Base-by-base conservation (phyloP, 2,329 filamentous ascomycete genomes). In the Ophiosphaerella narmari region DNA sequence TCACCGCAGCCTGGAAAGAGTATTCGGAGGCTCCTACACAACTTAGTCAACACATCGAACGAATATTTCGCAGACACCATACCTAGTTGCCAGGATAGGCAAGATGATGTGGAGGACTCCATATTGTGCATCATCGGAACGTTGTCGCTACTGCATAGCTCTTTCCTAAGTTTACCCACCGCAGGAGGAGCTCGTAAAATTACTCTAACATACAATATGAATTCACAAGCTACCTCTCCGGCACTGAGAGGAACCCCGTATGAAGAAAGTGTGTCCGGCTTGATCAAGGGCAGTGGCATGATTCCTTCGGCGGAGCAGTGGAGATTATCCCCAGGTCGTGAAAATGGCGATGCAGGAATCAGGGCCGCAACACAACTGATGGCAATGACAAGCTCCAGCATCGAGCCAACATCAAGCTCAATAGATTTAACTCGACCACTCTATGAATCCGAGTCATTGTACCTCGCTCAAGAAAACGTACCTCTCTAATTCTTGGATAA, bases 91-190 rank as follows among this genome's bases (percentile, higher is more conserved):
- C 32, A 11, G 14, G 40, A 23, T 21, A 45, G 57, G 44, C 44
- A 31, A 5, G 47, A 45, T 11, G 43, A 58, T 45, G 55, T 65
- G 11, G 55, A 63, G 14, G 57, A 65, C 35, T 55, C 50, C 32
- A 48, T 62, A 5, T 39, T 63, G 50, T 59, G 52, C 32, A 63
- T 60, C 14, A 33, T 65, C n/a, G 59, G 59, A 1, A 41, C 43
- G 6, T 61, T 57, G 59, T 40, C 52, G 2, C 54, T 59, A 46
- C 48, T 64, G 35, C 41, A 57, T 33, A 61, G 52, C 42, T 61
- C 55, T 5, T 62, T 64, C 31, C 43, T 50, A 5, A 39, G 49
- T 9, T 23, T 50, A 24, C 48, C 39, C 2, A 9, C 34, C 18
- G 46, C 32, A 1, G 48, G 33, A 16, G 41, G 50, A 11, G 26